Conservation (phyloP, 139 green algal genomes). For the Coelastrella sp. region DNA sequence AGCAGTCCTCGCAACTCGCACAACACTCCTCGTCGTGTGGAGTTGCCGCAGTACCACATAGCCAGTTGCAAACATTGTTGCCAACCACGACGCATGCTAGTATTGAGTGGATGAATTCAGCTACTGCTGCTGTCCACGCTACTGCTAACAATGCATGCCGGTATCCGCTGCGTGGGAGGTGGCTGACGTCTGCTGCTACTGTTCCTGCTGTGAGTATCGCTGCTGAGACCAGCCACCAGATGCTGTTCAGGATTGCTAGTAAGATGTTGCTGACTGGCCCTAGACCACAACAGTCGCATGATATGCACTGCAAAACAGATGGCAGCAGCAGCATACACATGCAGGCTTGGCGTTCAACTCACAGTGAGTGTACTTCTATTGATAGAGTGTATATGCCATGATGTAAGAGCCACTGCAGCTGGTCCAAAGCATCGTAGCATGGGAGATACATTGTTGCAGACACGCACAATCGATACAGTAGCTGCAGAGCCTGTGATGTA, state of each 20-base stretch:
- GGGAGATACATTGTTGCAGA: too few relatives aligned
- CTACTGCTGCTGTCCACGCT: slow-evolving; percentile 22
- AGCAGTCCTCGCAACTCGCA: too few relatives aligned
- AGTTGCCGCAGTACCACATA: background rate
- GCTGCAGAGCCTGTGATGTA: too few relatives aligned
- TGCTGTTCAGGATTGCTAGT: slow-evolving; percentile 18
- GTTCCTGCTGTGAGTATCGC: slow-evolving; percentile 10
- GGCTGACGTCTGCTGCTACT: slow-evolving; percentile 16
- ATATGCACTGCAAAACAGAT: slow-evolving; percentile 8
- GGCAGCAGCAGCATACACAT: background rate
- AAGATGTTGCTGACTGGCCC: slow-evolving; percentile 12
- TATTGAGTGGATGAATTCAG: slow-evolving; percentile 4
- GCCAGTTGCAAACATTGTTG: slow-evolving; percentile 44
- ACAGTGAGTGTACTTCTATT: background rate
- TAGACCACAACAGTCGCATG: slow-evolving; percentile 35
- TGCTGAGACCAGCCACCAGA: slow-evolving; percentile 33
- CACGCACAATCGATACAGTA: too few relatives aligned
- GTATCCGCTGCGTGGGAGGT: background rate
- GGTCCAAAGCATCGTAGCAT: too few relatives aligned
- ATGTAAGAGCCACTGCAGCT: too few relatives aligned
- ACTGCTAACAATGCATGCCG: background rate
- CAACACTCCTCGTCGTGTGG: background rate
- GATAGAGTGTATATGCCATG: background rate
- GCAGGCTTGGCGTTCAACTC: background rate
- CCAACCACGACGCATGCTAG: slow-evolving; percentile 32